Evolutionary conservation across 495 filamentous ascomycete species (phyloP), one percentile per base, ranked within the genome.

Genomic region (Lichenothelia convexa): DNA sequence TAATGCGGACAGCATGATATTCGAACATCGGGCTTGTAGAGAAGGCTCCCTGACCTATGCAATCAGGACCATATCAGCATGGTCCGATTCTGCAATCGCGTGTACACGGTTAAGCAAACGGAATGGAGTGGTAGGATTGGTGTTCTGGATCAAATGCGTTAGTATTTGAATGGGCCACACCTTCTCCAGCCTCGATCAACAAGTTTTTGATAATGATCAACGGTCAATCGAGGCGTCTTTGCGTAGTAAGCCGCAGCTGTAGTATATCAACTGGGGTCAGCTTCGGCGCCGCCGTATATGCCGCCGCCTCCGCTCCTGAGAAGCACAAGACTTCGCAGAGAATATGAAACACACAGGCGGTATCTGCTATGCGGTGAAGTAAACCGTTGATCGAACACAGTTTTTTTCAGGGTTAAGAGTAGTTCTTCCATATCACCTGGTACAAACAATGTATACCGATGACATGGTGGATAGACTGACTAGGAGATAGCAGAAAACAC

Each of bases 1-100:
- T 95, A 93, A 43, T 93, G 83, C n/a, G 85, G 83, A 51, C 89
- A 97, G 50, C 89, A 97, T 38, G 83, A 80, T 38, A 73, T 59
- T 31, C 59, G 67, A 47, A 76, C 70, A 55, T 95, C 83, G 37
- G 83, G 89, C 45, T 89, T 83, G 62, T 97, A 97, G 45, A 93
- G 68, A n/a, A 87, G 62, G n/a, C 63, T 71, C 6, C 77, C 77
- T 27, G 77, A 80, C 53, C 75, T 78, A 39, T 1, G 8, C 31
- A 9, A 8, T 33, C 9, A 12, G 15, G n/a, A n/a, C n/a, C n/a
- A n/a, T 27, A 27, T 27, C 24, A 7, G 7, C 24, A 27, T 7
- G 7, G 24, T 27, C 13, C 24, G 7, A 27, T 13, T 27, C 24
- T 27, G 24, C 24, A 27, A 8, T 7, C 24, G 24, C 24, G 7